Evolutionary conservation across 192 early-diverging fungal species (phyloP), one percentile per base, ranked within the genome.

Genomic region (Entomortierella parvispora): DNA sequence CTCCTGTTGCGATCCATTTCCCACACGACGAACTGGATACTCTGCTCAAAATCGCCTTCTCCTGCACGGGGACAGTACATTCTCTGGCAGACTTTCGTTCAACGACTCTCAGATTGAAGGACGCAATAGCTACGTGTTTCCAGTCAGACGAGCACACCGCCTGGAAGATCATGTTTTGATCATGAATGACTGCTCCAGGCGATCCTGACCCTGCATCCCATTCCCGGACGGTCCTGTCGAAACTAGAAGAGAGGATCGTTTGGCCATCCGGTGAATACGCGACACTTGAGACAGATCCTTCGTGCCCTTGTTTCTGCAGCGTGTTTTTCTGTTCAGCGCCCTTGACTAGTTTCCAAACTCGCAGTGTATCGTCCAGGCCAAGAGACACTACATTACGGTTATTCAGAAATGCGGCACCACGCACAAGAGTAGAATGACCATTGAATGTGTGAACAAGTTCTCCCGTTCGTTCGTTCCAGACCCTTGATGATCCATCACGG

Each of bases 381-480:
- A 15, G 0, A 22, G 65, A 34, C 0, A 44, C 65, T 15, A 66
- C 45, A 2, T 37, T 15, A 9, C 23, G 15, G 20, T 53, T 23
- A 12, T 48, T 28, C 29, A 53, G 54, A 10, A 46, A 57, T 33
- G 44, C 45, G 44, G 57, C 31, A 20, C 44, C 11, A 1, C 4
- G 33, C 22, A 66, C 31, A 2, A 14, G 2, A 0, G 1, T 2
- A 20, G 29, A 31, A 20, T 66, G 65, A 7, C 65, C 54, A n/a
- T 22, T 12, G 9, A 66, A 23, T 22, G 23, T 7, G 4, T 22
- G 20, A 42, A 18, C 22, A 10, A 17, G 29, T 0, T 20, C n/a
- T 4, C 65, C 45, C 1, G 65, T 15, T 29, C 34, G 15, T 17
- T 18, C 44, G 40, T 58, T 40, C 65, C 65, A 66, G 8, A 66